Base-by-base conservation (phyloP, 345 rosid genomes). In the Rhizophora mangle region DNA sequence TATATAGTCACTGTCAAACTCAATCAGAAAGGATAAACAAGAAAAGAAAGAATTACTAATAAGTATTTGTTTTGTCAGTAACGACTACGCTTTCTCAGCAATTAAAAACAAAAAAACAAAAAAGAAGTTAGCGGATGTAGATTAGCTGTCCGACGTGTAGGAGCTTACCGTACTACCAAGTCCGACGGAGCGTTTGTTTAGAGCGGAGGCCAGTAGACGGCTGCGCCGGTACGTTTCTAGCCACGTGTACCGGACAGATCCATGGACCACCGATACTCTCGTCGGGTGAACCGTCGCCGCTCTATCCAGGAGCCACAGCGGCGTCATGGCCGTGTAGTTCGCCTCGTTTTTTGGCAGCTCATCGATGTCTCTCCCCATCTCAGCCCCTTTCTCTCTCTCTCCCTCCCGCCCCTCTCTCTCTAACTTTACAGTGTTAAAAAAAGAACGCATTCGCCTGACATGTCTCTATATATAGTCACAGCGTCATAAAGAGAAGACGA, bases 141-240 rank as follows among this genome's bases (percentile, higher is more conserved):
- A 53, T 53, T 53, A 26, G 26, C 10, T 53, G 8, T 34, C 37
- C 0, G 49, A 13, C 2, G 49, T 3, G 18, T 11, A 43, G 26
- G 9, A 5, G 8, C 4, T 18, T 76, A 94, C 98, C 93, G 96
- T 88, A 69, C 76, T 70, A 60, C 98, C 93, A 21, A 72, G 68
- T 65, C 96, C 96, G 76, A 94, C 32, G 58, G 90, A 85, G 70
- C 70, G 90, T 6, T n/a, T 69, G 66, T 75, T 70, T 67, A 95
- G 90, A 57, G 99, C 96, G 55, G 99, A 90, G 16, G 99, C 99
- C 64, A 95, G 73, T 8, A 87, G 87, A 31, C 93, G 89, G 81
- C 97, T 92, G 0, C 99, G 95, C 21, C 62, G 75, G 73, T 89
- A 87, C 26, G 96, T 95, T 55, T 88, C 85, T 5, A 66, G 87